Base-by-base conservation (phyloP, 2,329 filamentous ascomycete genomes). In the Paecilomyces formosus region DNA sequence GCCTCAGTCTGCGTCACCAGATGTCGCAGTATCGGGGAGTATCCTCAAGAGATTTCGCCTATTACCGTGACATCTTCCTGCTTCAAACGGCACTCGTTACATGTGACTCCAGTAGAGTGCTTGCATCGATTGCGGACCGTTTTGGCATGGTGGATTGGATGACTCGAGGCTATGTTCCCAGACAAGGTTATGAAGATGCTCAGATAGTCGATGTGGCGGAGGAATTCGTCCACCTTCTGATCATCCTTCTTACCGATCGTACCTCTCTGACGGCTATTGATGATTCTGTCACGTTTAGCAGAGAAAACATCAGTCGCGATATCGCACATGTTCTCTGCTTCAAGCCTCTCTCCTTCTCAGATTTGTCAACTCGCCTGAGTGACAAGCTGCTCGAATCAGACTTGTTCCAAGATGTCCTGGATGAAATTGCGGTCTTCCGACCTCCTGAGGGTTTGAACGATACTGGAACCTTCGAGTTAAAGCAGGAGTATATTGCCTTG, bases 261-360 rank as follows among this genome's bases (percentile, higher is more conserved):
- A 91, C 88, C 2, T 89, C 89, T 1, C 80, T 99, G 53, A 71
- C 72, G 1, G 68, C 70, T 6, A 68, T 70, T 49, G 72, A 74
- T 57, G 72, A 76, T 49, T 72, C 70, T 57, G 63, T 66, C 3
- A 59, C 61, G 12, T 81, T 92, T 45, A 85, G 88, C 1, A 79
- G 81, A 7, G 84, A 88, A 58, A 86, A 88, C 11, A 88, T 97
- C 75, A 88, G 90, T 58, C 87, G 92, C 54, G 95, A 99, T 68
- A 89, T 99, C 62, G 89, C 88, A 1, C 95, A 99, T 72, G 90
- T 95, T 6, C 80, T 99, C 28, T 97, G 93, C 78, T 97, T 97
- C 81, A 96, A 95, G 74, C 92, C 94, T 0, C 79, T 99, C 5
- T 95, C 93, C 0, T 97, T 94, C 77, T 96, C 93, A 11, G 94